These are phyloP conservation scores for Phytophthora pseudosyringae DNA, from an alignment of 352 stramenopile genomes.

Conservation along the genomic window DNA sequence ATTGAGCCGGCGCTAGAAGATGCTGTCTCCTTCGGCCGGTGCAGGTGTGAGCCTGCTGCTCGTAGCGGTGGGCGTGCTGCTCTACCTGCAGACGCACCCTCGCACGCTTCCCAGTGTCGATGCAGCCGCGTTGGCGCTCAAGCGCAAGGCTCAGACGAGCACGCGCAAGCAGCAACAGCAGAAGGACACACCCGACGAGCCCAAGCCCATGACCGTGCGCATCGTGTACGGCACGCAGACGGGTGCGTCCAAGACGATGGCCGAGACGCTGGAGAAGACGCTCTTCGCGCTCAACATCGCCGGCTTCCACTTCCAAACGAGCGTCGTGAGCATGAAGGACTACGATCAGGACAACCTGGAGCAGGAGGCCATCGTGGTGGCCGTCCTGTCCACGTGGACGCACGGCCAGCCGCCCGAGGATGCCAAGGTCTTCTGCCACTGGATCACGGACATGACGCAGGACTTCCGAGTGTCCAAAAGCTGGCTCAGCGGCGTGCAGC, in stretches of 20 bases:
- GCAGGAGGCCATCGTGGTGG: slow-evolving; percentile 85
- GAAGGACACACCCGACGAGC: slow-evolving; percentile 8
- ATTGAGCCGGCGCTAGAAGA: slow-evolving; percentile 9
- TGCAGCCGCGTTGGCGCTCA: slow-evolving; percentile 13
- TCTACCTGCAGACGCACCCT: slow-evolving; percentile 37
- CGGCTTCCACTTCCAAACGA: slow-evolving; percentile 85
- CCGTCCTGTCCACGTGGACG: slow-evolving; percentile 89
- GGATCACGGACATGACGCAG: slow-evolving; percentile 88
- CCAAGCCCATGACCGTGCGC: slow-evolving; percentile 62
- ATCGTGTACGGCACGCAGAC: slow-evolving; percentile 91
- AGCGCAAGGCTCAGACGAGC: slow-evolving; percentile 29
- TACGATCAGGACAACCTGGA: slow-evolving; percentile 92
- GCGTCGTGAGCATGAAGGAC: slow-evolving; percentile 88
- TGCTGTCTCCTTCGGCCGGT: slow-evolving; percentile 42
- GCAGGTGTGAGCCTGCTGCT: slow-evolving; percentile 57
- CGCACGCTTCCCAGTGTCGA: slow-evolving; percentile 20
- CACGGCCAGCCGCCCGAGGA: slow-evolving; percentile 78
- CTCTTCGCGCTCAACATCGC: slow-evolving; percentile 84
- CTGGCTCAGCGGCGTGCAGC: slow-evolving; percentile 72
- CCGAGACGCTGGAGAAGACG: slow-evolving; percentile 73
- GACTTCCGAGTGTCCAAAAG: slow-evolving; percentile 91
- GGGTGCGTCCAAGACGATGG: slow-evolving; percentile 80
- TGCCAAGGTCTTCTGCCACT: slow-evolving; percentile 81
- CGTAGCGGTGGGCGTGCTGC: slow-evolving; percentile 54
- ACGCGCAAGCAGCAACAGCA: slow-evolving; percentile 16